A percentile compares a stretch with the other conserved stretches of the same genome.
Evolutionary conservation across 306 rosid genomes (phyloP).

Genomic region (Astragalus glycyphyllos): DNA sequence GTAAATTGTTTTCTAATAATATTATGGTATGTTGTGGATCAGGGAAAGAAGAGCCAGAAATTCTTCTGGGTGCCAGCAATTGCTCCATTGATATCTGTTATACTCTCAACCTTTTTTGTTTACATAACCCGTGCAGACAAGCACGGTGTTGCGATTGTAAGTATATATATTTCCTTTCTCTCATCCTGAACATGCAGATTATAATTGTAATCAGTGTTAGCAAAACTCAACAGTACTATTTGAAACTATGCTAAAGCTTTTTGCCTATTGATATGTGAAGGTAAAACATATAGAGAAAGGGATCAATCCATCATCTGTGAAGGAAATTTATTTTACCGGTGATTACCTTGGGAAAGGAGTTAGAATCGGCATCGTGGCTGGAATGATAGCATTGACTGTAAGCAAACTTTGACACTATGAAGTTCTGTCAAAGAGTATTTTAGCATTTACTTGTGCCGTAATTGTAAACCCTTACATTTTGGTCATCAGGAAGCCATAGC

Average conservation of each 20-base stretch:
- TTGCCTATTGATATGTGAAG: conserved; percentile 53
- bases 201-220: not conserved
- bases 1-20: conserved; percentile 43
- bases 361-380: conserved; percentile 83
- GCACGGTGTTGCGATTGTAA: conserved; percentile 84
- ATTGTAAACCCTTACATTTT: conserved; percentile 1
- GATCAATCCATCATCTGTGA: conserved; percentile 82
- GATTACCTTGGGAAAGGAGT: conserved; percentile 77
- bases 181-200: conserved; percentile 11
- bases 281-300: conserved; percentile 82
- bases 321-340: conserved; percentile 76
- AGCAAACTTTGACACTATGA: conserved; percentile 42
- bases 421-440: conserved; percentile 26
- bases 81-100: conserved; percentile 84
- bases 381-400: conserved; percentile 91
- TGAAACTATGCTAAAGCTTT: conserved; percentile 28
- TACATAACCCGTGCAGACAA: conserved; percentile 82
- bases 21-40: conserved; percentile 38
- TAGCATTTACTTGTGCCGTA: conserved; percentile 32
- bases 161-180: conserved; percentile 41
- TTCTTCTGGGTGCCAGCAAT: conserved; percentile 96
- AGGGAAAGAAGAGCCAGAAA: conserved; percentile 85
- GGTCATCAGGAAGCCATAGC: conserved; percentile 89
- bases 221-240: conserved; percentile 21
- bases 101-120: conserved; percentile 81